Percentiles rank a stretch among this genome's conserved stretches.
These are phyloP conservation scores for Plectosphaerella cucumerina DNA, from an alignment of 2,329 filamentous ascomycete species.

Conservation along the genomic window DNA sequence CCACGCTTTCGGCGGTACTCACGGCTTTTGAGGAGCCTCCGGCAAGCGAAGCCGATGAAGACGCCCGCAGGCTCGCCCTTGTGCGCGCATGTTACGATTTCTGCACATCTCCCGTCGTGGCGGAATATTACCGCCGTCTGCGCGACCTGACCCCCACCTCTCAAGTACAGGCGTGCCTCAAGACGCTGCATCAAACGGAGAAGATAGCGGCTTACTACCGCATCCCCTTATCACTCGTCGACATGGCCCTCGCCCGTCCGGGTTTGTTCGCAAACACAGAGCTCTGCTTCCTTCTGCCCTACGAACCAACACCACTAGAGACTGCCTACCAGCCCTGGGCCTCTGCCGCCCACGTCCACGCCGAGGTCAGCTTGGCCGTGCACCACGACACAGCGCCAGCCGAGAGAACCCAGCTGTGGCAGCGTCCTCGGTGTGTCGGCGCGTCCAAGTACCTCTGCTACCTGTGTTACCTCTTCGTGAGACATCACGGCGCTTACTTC, in stretches of 20 bases:
- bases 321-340: conserved; percentile 12
- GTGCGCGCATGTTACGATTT: conserved; percentile 8
- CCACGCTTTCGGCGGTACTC: conserved; percentile 3
- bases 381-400: conserved; percentile 9
- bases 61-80: conserved; percentile 4
- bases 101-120: conserved; percentile 4
- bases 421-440: conserved; percentile 8
- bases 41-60: not conserved
- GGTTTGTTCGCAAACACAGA: conserved; percentile 5
- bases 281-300: conserved; percentile 9
- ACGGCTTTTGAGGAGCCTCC: conserved; percentile 7
- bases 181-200: conserved; percentile 11
- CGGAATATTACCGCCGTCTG: conserved; percentile 8
- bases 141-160: conserved; percentile 7
- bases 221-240: conserved; percentile 6
- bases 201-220: conserved; percentile 13
- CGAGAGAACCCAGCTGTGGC: not conserved
- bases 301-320: conserved; percentile 8
- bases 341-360: conserved; percentile 11
- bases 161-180: conserved; percentile 12
- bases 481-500: conserved; percentile 11
- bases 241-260: conserved; percentile 4
- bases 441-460: conserved; percentile 14
- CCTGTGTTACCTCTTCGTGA: conserved; percentile 12
- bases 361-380: conserved; percentile 10